A percentile compares a stretch with the other conserved stretches of the same genome.
These are phyloP conservation scores for Sclerotiophoma versabilis DNA, from an alignment of 2,329 filamentous ascomycete species.

Conservation along the genomic window DNA sequence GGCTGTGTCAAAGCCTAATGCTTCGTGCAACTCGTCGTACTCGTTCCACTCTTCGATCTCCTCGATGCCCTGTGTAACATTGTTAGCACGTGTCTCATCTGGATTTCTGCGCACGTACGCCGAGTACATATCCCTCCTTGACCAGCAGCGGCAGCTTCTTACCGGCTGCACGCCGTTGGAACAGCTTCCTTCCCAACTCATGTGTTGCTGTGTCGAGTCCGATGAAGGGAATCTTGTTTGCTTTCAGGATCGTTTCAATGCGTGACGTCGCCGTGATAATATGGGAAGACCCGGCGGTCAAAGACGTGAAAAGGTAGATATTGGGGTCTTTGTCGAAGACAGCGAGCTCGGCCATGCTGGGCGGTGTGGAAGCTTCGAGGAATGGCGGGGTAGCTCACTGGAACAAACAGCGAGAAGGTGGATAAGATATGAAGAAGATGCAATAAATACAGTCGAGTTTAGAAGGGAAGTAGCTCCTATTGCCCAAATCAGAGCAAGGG, in stretches of 20 bases:
- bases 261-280: slow-evolving; percentile 96
- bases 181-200: slow-evolving; percentile 85
- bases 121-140: slow-evolving; percentile 83
- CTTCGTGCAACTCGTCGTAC: slow-evolving; percentile 90
- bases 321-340: slow-evolving; percentile 56
- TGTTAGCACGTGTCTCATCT: slow-evolving; percentile 8
- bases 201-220: slow-evolving; percentile 91
- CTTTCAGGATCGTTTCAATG: slow-evolving; percentile 93
- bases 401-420: background rate
- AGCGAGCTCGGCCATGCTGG: slow-evolving; percentile 50
- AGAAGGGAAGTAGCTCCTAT: background rate
- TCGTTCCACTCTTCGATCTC: slow-evolving; percentile 99
- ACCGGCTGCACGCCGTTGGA: slow-evolving; percentile 83
- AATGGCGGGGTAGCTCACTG: slow-evolving; percentile 4
- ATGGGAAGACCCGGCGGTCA: slow-evolving; percentile 93
- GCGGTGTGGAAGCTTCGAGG: slow-evolving; percentile 8
- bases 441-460: background rate
- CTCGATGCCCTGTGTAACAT: slow-evolving; percentile 74
- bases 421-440: background rate
- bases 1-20: slow-evolving; percentile 63
- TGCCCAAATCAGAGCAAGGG: slow-evolving; percentile 4
- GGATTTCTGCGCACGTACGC: slow-evolving; percentile 64
- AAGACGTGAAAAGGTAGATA: slow-evolving; percentile 94
- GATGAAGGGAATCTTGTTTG: slow-evolving; percentile 92
- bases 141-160: slow-evolving; percentile 89